These are phyloP conservation scores for Cornus kousa DNA, from an alignment of 148 eudicot genomes.

Conservation along the genomic window DNA sequence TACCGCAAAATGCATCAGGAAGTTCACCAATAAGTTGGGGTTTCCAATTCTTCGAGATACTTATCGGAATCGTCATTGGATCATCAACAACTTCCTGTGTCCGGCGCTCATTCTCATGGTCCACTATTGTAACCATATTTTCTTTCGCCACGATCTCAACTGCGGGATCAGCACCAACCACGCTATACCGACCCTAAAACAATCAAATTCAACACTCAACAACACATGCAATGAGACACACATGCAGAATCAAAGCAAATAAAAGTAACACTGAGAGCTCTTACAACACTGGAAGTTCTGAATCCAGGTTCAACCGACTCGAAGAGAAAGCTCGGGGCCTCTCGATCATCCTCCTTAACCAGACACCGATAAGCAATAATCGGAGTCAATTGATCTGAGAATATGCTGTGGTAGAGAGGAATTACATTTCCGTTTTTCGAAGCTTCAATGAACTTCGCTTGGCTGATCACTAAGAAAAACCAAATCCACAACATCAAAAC, in stretches of 20 bases:
- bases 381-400: constrained; percentile 39
- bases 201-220: background rate
- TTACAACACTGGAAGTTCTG: background rate
- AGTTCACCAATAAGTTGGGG: constrained; percentile 69
- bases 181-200: constrained; percentile 75
- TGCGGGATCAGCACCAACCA: constrained; percentile 78
- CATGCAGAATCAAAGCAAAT: background rate
- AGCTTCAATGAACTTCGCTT: background rate
- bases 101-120: constrained; percentile 53
- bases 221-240: background rate
- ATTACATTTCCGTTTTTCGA: background rate
- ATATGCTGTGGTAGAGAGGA: constrained; percentile 3
- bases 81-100: constrained; percentile 62
- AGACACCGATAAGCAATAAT: constrained; percentile 42
- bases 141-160: constrained; percentile 81
- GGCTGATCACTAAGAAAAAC: background rate
- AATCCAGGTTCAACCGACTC: constrained; percentile 30
- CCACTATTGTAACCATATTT: constrained; percentile 54
- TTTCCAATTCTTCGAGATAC: constrained; percentile 62
- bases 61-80: constrained; percentile 63
- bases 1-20: constrained; percentile 87
- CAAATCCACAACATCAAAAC: background rate
- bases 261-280: background rate
- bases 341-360: constrained; percentile 29
- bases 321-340: constrained; percentile 34